Evolutionary conservation across 2,329 filamentous ascomycete species (phyloP).

Genomic region (Xylaria digitata): DNA sequence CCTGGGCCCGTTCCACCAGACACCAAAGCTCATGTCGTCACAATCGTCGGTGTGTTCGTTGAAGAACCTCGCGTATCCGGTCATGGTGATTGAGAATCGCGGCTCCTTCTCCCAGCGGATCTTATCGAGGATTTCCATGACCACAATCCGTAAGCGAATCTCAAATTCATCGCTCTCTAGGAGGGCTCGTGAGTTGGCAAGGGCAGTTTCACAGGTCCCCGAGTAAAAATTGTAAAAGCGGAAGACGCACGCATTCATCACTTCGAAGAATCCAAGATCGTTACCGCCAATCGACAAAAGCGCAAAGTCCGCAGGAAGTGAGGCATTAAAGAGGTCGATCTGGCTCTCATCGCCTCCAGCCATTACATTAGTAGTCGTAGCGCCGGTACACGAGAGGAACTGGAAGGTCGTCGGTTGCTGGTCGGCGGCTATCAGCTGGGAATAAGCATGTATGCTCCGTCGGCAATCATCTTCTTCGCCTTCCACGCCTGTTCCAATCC

Average conservation of each 20-base stretch:
- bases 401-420: constrained; percentile 53
- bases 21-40: constrained; percentile 57
- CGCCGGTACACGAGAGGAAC: constrained; percentile 60
- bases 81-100: constrained; percentile 57
- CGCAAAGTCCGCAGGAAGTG: constrained; percentile 55
- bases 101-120: constrained; percentile 59
- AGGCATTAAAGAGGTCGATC: constrained; percentile 56
- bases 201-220: constrained; percentile 57
- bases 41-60: constrained; percentile 57
- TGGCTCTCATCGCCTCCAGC: constrained; percentile 53
- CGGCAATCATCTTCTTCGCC: constrained; percentile 57
- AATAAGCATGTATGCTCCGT: constrained; percentile 56
- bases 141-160: constrained; percentile 53
- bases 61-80: constrained; percentile 62
- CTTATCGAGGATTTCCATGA: constrained; percentile 58
- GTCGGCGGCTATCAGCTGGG: constrained; percentile 55
- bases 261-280: constrained; percentile 62
- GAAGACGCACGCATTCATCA: constrained; percentile 63
- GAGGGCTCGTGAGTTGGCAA: constrained; percentile 51
- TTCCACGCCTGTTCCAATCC: constrained; percentile 59
- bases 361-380: constrained; percentile 56
- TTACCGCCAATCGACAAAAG: constrained; percentile 62
- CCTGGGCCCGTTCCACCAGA: constrained; percentile 59
- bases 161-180: constrained; percentile 55
- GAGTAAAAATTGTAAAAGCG: constrained; percentile 62